Evolutionary conservation across 345 rosid species (phyloP).

Genomic region (Schrenkiella parvula): DNA sequence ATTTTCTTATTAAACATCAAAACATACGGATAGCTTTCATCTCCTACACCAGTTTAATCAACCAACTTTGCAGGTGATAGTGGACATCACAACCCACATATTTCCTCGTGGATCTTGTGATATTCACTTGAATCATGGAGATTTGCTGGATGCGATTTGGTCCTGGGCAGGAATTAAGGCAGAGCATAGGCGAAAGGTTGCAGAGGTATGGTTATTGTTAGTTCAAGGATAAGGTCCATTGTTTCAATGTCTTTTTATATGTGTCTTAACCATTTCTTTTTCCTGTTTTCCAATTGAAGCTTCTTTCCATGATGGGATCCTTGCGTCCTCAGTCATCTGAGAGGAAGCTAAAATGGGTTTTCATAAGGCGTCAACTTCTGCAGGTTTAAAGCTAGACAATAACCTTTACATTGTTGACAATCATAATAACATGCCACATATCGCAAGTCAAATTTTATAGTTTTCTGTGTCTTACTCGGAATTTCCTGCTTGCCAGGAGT

Average conservation of each 20-base stretch:
- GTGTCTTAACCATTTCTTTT: constrained; percentile 27
- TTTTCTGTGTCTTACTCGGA: constrained; percentile 10
- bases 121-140: constrained; percentile 93
- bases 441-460: neutral
- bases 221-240: constrained; percentile 12
- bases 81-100: constrained; percentile 60
- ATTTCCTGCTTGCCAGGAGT: constrained; percentile 57
- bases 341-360: constrained; percentile 82
- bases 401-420: constrained; percentile 8
- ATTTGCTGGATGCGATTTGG: constrained; percentile 88
- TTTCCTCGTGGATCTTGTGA: constrained; percentile 62
- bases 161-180: constrained; percentile 88
- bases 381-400: constrained; percentile 56
- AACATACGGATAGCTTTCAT: constrained; percentile 3
- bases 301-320: constrained; percentile 85
- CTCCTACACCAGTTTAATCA: neutral
- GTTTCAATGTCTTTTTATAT: neutral
- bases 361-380: constrained; percentile 87
- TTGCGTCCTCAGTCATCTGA: constrained; percentile 91
- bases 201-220: constrained; percentile 57
- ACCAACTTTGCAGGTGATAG: constrained; percentile 52
- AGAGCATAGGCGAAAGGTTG: constrained; percentile 81
- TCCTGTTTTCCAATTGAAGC: constrained; percentile 45
- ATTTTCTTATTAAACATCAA: neutral
- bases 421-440: neutral